Base-by-base conservation (phyloP, 352 stramenopile species). In the Phytophthora pisi region DNA sequence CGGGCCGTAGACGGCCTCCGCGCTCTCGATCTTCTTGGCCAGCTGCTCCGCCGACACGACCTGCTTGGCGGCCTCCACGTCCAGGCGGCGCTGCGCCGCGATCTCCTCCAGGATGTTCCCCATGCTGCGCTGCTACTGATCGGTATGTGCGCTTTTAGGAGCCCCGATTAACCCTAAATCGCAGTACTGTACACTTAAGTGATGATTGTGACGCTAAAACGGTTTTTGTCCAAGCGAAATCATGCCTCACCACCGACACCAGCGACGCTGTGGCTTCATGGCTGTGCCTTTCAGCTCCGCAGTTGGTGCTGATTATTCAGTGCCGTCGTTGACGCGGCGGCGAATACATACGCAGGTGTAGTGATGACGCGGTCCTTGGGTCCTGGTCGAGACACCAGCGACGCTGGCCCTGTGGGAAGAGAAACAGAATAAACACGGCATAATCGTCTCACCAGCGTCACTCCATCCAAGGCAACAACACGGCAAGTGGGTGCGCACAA, bases 31-130 rank as follows among this genome's bases (percentile, higher is more conserved):
- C 70, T 95, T 62, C 26, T 81, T 43, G 30, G 68, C 64, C 11
- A 99, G 78, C 28, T 86, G 53, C 30, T 81, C 67, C 42, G 79
- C 71, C 20, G 74, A 61, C 23, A 82, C 68, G 26, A 43, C 10
- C 61, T 66, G 42, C 74, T 92, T 90, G 55, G 86, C 82, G n/a
- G 67, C 63, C 15, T 72, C 84, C 40, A 96, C 78, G 74, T 93
- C 84, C 49, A 79, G 31, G 53, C 82, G 82, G 45, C 88, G 86
- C 72, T 93, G 84, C 42, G 72, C 78, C 62, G 86, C 83, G 73
- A 96, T 94, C 69, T 88, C 79, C 65, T 93, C 72, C 30, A 96
- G 72, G 65, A 93, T 90, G 74, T 86, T 90, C 73, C 90, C 86
- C 43, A 67, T 78, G 42, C 8, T 46, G 10, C 49, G 11, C 20